phyloP scores from a whole-genome alignment of 495 filamentous ascomycete genomes.

The Trichoderma orchidacearum region DNA sequence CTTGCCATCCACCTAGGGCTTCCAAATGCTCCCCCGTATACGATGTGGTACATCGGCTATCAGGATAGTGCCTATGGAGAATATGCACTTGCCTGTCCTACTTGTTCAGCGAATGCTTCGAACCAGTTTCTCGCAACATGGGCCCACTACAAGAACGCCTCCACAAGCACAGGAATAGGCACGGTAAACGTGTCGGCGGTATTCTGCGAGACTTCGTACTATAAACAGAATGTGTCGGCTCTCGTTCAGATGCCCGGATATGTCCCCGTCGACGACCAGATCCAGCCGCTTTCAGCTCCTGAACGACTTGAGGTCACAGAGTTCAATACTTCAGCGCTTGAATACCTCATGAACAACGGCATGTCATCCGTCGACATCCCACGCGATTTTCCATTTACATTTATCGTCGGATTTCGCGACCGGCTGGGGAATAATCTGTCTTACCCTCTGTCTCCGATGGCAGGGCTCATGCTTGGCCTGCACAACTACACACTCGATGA shows the following conservation, averaged over 20 bases:
- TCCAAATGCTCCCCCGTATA: no score
- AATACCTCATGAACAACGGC: slow-evolving; percentile 13
- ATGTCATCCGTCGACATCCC: not conserved
- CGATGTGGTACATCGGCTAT: slow-evolving; percentile 18
- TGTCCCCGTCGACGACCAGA: not conserved
- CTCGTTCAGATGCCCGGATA: slow-evolving; percentile 10
- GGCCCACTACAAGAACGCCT: not conserved
- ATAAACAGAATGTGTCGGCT: slow-evolving; percentile 15
- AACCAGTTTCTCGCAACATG: slow-evolving; percentile 20
- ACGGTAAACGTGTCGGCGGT: slow-evolving; percentile 13
- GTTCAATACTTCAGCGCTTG: slow-evolving; percentile 23
- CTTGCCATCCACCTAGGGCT: no score
- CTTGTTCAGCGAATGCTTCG: slow-evolving; percentile 7
- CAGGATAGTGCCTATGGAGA: slow-evolving; percentile 6
- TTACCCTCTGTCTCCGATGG: slow-evolving; percentile 13
- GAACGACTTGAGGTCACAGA: slow-evolving; percentile 8
- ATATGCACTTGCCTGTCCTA: slow-evolving; percentile 9
- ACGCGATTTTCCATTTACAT: slow-evolving; percentile 2
- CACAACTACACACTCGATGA: slow-evolving; percentile 8
- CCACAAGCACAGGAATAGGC: slow-evolving; percentile 1
- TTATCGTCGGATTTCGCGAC: slow-evolving; percentile 2
- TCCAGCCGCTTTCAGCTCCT: slow-evolving; percentile 4
- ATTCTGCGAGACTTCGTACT: slow-evolving; percentile 27
- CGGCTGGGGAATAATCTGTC: slow-evolving; percentile 3
- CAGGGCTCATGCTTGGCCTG: slow-evolving; percentile 15